phyloP scores from a whole-genome alignment of 2,329 filamentous ascomycete species.

The Penicillium sp. region DNA sequence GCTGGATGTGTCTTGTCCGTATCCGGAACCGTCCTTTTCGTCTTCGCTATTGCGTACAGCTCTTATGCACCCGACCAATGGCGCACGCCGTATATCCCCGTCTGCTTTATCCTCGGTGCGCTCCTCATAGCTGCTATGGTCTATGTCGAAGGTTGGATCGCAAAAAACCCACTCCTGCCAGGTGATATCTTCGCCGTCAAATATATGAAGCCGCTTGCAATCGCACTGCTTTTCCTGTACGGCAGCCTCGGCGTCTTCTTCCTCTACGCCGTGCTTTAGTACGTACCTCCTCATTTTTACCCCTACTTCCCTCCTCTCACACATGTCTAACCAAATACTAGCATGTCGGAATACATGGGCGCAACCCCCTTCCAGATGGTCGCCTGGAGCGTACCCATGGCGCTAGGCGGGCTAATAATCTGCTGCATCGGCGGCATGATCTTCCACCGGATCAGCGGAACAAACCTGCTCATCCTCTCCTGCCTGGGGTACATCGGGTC shows the following conservation, averaged over 20 bases:
- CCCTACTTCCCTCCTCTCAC: neutral
- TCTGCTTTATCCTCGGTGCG: conserved; percentile 67
- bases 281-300: conserved; percentile 34
- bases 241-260: conserved; percentile 71
- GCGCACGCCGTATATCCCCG: conserved; percentile 73
- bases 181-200: conserved; percentile 71
- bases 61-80: conserved; percentile 71
- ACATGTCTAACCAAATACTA: conserved; percentile 31
- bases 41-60: conserved; percentile 76
- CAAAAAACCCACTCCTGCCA: conserved; percentile 70
- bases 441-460: conserved; percentile 69
- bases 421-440: conserved; percentile 67
- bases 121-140: conserved; percentile 64
- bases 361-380: conserved; percentile 67
- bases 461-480: conserved; percentile 66
- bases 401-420: conserved; percentile 69
- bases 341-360: conserved; percentile 65
- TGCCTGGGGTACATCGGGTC: conserved; percentile 63
- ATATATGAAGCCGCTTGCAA: conserved; percentile 68
- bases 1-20: conserved; percentile 65
- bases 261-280: conserved; percentile 73
- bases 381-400: conserved; percentile 72
- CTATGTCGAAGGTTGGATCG: conserved; percentile 75
- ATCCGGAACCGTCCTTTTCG: conserved; percentile 69
- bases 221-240: conserved; percentile 69